phyloP scores from a whole-genome alignment of 1,139 yeast species.

The Yamadazyma mexicana region DNA sequence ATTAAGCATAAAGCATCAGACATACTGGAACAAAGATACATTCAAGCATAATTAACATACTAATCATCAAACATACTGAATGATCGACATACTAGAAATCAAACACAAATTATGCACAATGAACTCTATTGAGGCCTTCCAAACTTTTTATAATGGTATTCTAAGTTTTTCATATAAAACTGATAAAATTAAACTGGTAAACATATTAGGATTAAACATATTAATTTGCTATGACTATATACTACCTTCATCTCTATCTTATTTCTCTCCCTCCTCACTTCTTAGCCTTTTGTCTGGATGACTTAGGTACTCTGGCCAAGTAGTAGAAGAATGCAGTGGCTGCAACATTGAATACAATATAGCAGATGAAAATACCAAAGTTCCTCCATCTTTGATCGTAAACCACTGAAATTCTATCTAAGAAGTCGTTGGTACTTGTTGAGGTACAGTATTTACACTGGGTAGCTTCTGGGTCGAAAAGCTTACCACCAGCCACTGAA shows the following conservation, averaged over 20 bases:
- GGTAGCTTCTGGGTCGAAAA: constrained; percentile 42
- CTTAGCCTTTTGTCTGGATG: constrained; percentile 9
- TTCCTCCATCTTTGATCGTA: constrained; percentile 63
- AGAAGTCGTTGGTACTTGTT: constrained; percentile 50
- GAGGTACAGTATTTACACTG: constrained; percentile 54
- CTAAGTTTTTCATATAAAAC: no score
- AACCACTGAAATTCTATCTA: constrained; percentile 40
- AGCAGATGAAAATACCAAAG: constrained; percentile 53
- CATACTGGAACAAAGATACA: no score
- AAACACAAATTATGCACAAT: no score
- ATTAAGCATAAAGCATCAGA: no score
- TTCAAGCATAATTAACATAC: no score
- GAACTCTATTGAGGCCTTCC: no score
- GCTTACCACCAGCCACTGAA: constrained; percentile 48
- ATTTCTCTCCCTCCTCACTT: not conserved
- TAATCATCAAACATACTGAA: no score
- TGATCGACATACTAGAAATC: no score
- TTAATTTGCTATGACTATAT: no score
- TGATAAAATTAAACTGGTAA: no score
- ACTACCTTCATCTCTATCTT: not conserved
- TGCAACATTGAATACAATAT: constrained; percentile 51
- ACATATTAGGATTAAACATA: no score
- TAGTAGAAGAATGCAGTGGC: constrained; percentile 54
- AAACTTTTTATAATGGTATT: no score
- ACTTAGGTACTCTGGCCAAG: constrained; percentile 66